Evolutionary conservation across 148 eudicot species (phyloP), one percentile per base, ranked within the genome.

Genomic region (Limonium bicolor): DNA sequence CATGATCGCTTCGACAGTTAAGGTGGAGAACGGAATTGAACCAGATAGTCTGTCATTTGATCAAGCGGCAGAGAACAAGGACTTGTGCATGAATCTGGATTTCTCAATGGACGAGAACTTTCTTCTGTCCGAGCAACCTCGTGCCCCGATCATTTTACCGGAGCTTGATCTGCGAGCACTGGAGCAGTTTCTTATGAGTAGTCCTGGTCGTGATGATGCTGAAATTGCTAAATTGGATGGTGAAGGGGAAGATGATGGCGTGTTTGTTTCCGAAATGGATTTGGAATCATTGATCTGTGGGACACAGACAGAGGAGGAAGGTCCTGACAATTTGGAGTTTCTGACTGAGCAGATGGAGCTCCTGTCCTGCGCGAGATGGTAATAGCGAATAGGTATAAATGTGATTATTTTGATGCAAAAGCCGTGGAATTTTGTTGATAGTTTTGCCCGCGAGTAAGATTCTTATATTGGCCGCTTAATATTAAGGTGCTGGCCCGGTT

Each of bases 141-240:
- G 26, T 43, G 68, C 52, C 36, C 59, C 66, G 5, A 20, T 70
- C 47, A 38, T 51, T 16, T 36, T 68, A 30, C 71, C 75, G 1
- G 74, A 67, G 37, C 35, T 55, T 7, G 78, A 70, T 44, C 70
- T 66, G 56, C 41, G 11, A 38, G 39, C 52, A 52, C 7, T 80
- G 45, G 95, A 81, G 29, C 78, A 67, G 53, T 67, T 65, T 54
- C 78, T 77, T 58, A 59, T 74, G 28, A 52, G 75, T 49, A 67
- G 84, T 50, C 82, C 85, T 48, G 26, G 23, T 19, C 39, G 54
- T 27, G 71, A 69, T 31, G 41, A 36, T 35, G 27, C 30, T 24
- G 63, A 62, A 24, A 35, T 35, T 37, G 41, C 34, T 11, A 49
- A 40, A 20, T 25, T 17, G 16, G 63, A 64, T 14, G 47, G 25